Evolutionary conservation across 1,284 basidiomycete species (phyloP), one percentile per base, ranked within the genome.

Genomic region (Apiotrichum porosum): DNA sequence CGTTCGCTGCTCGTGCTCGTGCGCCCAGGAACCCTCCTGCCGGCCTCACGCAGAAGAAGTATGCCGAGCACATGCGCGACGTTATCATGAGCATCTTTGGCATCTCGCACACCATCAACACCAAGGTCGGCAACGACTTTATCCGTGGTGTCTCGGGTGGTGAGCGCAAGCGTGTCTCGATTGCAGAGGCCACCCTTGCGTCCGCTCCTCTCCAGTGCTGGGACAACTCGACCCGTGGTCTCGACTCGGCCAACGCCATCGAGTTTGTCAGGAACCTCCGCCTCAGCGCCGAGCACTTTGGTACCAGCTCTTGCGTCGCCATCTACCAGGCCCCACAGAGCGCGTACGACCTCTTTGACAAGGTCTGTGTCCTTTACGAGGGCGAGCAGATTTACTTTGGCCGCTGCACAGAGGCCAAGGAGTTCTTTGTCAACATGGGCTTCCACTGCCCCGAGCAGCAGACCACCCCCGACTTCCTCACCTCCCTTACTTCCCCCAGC

Each of bases 321-420:
- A 72, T 78, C 55, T 78, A 78, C 57, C 76, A 77, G 60, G 72
- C 76, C 3, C 75, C 76, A 24, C 75, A 78, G 52, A 66, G 73
- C 14, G 75, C 77, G 3, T 77, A 75, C 57, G 76, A 79, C 42
- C 55, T 68, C 40, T 86, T 87, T 52, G 82, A 86, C 75, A 85
- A 86, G 65, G 80, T 84, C 33, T 78, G 78, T 54, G 80, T 94
- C 19, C 75, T 94, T 44, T 83, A 89, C 71, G 77, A 88, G 67
- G 90, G 90, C 10, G 83, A 82, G 47, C 83, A 88, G 65, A 86
- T 88, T 33, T 93, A 83, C 78, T 89, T 83, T 65, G 90, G 90
- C 6, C 80, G 82, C 8, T 79, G 82, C 1, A 69, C 71, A 74
- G 79, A 83, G 47, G 90, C 89, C 14, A 83, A 86, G 42, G 74